Percentiles rank a stretch among this genome's conserved stretches.
These are phyloP conservation scores for Xylaria palmicola DNA, from an alignment of 495 filamentous ascomycete species.

Conservation along the genomic window DNA sequence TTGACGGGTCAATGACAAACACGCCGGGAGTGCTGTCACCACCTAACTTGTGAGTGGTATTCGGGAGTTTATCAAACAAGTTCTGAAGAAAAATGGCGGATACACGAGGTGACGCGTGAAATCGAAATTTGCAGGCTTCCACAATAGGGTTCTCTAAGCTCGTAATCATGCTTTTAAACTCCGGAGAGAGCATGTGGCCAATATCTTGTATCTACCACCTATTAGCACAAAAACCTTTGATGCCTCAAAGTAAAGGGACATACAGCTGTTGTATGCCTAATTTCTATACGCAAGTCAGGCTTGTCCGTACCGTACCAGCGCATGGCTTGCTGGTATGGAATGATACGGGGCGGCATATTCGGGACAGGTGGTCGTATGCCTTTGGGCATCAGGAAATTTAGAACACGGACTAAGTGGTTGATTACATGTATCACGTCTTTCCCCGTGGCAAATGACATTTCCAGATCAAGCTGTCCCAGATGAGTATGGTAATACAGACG, in stretches of 20 bases:
- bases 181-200: conserved; percentile 59
- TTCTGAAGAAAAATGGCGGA: conserved; percentile 59
- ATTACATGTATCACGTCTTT: conserved; percentile 70
- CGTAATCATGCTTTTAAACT: conserved; percentile 72
- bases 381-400: too few relatives aligned
- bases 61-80: conserved; percentile 67
- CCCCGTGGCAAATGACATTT: conserved; percentile 80
- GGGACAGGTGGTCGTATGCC: too few relatives aligned
- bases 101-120: conserved; percentile 36
- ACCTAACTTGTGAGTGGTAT: conserved; percentile 57
- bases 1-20: conserved; percentile 66
- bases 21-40: conserved; percentile 71
- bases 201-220: conserved; percentile 59
- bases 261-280: conserved; percentile 36
- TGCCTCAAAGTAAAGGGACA: conserved; percentile 7
- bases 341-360: too few relatives aligned
- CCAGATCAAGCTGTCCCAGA: conserved; percentile 71
- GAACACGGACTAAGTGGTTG: too few relatives aligned
- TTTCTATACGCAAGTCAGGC: conserved; percentile 71
- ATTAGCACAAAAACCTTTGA: not conserved
- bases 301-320: conserved; percentile 82
- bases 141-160: conserved; percentile 60
- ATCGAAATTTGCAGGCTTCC: conserved; percentile 66
- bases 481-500: conserved; percentile 14
- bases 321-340: conserved; percentile 83